A percentile compares a stretch with the other conserved stretches of the same genome.
Conservation (phyloP, 176 grass and related monocot species). For the Typha latifolia region DNA sequence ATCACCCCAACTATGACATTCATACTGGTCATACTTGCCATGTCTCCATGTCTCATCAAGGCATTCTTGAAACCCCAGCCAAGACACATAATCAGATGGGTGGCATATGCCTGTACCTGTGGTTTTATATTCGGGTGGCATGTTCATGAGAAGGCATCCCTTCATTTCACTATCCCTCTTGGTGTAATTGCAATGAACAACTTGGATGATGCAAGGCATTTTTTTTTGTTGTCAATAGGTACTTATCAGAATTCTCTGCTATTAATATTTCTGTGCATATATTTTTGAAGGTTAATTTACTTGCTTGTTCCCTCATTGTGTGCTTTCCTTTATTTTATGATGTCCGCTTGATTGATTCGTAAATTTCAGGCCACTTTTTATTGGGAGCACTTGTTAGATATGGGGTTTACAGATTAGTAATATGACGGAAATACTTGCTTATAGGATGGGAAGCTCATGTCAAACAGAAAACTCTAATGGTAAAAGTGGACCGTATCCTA, state of each 20-base stretch:
- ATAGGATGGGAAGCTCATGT: no score
- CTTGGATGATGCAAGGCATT: slow-evolving; percentile 58
- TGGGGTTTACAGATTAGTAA: no score
- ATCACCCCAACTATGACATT: slow-evolving; percentile 80
- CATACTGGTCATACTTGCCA: slow-evolving; percentile 61
- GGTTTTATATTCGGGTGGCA: slow-evolving; percentile 99
- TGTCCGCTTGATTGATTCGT: no score
- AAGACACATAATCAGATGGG: slow-evolving; percentile 75
- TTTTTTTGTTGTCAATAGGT: slow-evolving; percentile 83
- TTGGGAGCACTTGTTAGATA: no score
- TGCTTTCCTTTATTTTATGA: neutral
- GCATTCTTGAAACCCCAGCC: slow-evolving; percentile 64
- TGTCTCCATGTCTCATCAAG: slow-evolving; percentile 73
- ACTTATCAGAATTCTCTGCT: slow-evolving; percentile 15
- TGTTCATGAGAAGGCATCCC: slow-evolving; percentile 92
- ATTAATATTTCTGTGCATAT: neutral
- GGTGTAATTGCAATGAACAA: slow-evolving; percentile 69
- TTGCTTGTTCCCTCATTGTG: neutral
- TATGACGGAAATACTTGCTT: no score
- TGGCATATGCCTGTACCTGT: slow-evolving; percentile 67
- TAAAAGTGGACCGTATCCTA: no score
- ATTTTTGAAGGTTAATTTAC: neutral
- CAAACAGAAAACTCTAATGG: no score
- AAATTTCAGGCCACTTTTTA: no score
- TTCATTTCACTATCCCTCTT: slow-evolving; percentile 80